phyloP scores from a whole-genome alignment of 2,329 filamentous ascomycete genomes.

The Aaosphaeria arxii region DNA sequence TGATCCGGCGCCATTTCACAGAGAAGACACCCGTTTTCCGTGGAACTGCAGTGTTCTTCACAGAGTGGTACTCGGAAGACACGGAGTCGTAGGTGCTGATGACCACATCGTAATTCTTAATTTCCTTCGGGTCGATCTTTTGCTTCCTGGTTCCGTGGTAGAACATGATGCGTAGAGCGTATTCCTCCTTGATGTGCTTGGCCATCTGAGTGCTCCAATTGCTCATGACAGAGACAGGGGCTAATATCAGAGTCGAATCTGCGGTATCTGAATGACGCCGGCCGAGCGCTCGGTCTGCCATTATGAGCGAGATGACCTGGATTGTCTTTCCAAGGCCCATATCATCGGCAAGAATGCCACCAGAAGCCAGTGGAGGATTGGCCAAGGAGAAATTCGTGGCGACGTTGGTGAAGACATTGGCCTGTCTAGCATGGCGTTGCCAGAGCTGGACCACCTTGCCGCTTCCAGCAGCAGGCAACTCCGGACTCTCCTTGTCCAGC shows the following conservation, averaged over 20 bases:
- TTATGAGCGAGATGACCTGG: conserved; percentile 76
- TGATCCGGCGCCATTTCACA: conserved; percentile 71
- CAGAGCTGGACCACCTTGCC: conserved; percentile 72
- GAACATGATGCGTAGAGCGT: conserved; percentile 63
- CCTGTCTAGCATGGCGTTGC: conserved; percentile 52
- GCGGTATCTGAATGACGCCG: conserved; percentile 14
- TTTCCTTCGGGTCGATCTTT: conserved; percentile 49
- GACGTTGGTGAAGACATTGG: conserved; percentile 59
- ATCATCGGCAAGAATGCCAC: conserved; percentile 85
- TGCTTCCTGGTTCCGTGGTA: conserved; percentile 67
- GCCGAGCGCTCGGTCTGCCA: conserved; percentile 49
- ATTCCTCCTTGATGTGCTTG: conserved; percentile 65
- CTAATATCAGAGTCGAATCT: conserved; percentile 72
- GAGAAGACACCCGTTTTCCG: conserved; percentile 51
- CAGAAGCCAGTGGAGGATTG: conserved; percentile 66
- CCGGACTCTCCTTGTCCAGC: conserved; percentile 69
- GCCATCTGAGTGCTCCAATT: conserved; percentile 83
- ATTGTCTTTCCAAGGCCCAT: conserved; percentile 93
- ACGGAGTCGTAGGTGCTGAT: conserved; percentile 83
- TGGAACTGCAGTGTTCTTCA: conserved; percentile 35
- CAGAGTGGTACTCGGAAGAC: conserved; percentile 59
- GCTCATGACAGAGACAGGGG: conserved; percentile 82
- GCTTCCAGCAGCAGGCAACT: conserved; percentile 58
- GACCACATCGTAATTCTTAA: conserved; percentile 69
- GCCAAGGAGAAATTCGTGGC: conserved; percentile 66